Evolutionary conservation across 164 flowering plant species (phyloP), one percentile per base, ranked within the genome.

Genomic region (Hamamelis virginiana): DNA sequence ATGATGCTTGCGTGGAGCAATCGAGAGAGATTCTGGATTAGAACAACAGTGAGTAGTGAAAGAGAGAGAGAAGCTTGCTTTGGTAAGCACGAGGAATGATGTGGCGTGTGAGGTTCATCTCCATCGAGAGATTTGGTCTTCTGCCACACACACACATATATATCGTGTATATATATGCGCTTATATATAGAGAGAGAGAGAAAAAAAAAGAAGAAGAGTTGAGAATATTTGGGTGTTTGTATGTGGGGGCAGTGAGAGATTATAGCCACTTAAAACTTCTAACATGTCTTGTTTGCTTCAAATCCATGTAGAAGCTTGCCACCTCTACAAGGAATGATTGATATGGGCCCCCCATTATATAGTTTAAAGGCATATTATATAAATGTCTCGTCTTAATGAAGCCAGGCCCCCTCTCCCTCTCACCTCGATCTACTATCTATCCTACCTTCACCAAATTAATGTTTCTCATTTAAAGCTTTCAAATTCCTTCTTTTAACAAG

Each of bases 1-100:
- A 77, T 77, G 77, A 75, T 77, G 74, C 72, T 75, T 72, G 77
- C 80, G 78, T 72, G 79, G 73, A 69, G 75, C 64, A 69, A 76
- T 72, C 60, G 65, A 73, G 67, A 65, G 28, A 64, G 77, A 71
- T 64, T 69, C 70, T 72, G 41, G 67, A 46, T 69, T 47, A 59
- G 33, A 70, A 51, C 19, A 43, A 53, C 46, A 43, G 12, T 62
- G 10, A 63, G 27, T n/a, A 64, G 21, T 25, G 16, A 43, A 25
- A 53, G 15, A 67, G 48, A 28, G 8, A 56, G 18, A 43, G 14
- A 21, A 9, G 19, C 55, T 26, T 58, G 28, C 38, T 16, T 38
- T 62, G 58, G 72, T 16, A 68, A 66, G 74, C 74, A 71, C 74
- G 80, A 66, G 78, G 69, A 78, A 78, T 79, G 79, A 80, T 76